Conservation (phyloP, 177 flowering plant genomes). For the Vitis hybrid region DNA sequence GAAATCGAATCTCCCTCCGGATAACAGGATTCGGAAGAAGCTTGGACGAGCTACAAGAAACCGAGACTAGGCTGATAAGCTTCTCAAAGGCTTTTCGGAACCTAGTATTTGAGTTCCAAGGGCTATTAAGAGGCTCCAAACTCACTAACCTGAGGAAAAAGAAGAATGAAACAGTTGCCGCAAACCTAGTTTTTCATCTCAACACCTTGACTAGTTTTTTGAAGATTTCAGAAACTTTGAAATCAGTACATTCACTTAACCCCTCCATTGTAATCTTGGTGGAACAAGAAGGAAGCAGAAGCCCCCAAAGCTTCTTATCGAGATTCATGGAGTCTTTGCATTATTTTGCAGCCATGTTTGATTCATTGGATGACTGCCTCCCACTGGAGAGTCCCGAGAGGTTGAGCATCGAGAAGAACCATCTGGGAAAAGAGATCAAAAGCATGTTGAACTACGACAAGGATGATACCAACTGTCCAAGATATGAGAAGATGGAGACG, state of each 20-base stretch:
- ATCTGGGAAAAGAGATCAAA: slow-evolving; percentile 68
- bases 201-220: slow-evolving; percentile 30
- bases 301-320: slow-evolving; percentile 47
- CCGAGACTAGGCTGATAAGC: slow-evolving; percentile 52
- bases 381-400: slow-evolving; percentile 59
- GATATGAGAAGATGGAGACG: slow-evolving; percentile 50
- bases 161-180: slow-evolving; percentile 65
- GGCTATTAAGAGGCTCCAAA: slow-evolving; percentile 45
- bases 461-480: slow-evolving; percentile 21
- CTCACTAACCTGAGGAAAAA: slow-evolving; percentile 26
- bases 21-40: slow-evolving; percentile 58
- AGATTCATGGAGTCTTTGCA: slow-evolving; percentile 75
- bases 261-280: slow-evolving; percentile 58
- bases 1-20: slow-evolving; percentile 36
- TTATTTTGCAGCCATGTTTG: slow-evolving; percentile 75
- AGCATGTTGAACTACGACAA: slow-evolving; percentile 40
- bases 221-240: slow-evolving; percentile 52
- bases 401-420: slow-evolving; percentile 63
- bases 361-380: slow-evolving; percentile 69
- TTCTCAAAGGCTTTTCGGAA: slow-evolving; percentile 55
- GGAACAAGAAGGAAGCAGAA: slow-evolving; percentile 59
- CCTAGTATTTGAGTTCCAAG: slow-evolving; percentile 54
- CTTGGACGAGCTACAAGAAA: slow-evolving; percentile 57
- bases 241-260: slow-evolving; percentile 31
- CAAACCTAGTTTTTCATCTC: slow-evolving; percentile 56